Evolutionary conservation across 139 green algal species (phyloP), one percentile per base, ranked within the genome.

Genomic region (Coelastrella sp.): DNA sequence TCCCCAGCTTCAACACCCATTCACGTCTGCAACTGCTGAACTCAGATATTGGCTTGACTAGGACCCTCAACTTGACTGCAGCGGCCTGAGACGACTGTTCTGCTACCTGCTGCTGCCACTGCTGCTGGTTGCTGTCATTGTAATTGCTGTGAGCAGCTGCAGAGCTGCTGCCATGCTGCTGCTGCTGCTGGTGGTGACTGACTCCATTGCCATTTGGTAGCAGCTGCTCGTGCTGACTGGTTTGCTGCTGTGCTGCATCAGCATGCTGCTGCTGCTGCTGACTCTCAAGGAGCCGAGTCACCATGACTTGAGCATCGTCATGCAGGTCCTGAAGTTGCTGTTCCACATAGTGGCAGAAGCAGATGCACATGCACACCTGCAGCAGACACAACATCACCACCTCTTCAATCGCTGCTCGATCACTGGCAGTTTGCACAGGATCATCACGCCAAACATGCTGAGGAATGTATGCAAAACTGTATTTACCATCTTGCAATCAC

Each of bases 311-410:
- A 21, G 43, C 60, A 37, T 74, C 6, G 13, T 84, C 78, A 45
- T 84, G 78, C 40, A 84, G n/a, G 25, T 66, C 60, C 27, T 84
- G 60, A 17, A 84, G 78, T 37, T 84, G 78, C 41, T 67, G 40
- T 41, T 84, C 78, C 60, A 84, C 41, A 27, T 67, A 84, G 27
- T 75, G 60, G 35, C 78, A 74, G 78, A 84, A 84, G 27, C 78
- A 84, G 40, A 84, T 71, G 60, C 78, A 84, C 40, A 76, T 63
- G 60, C 78, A 84, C 4, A 84, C 78, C 78, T 84, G 78, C 59
- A 62, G 17, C 17, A 64, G 17, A n/a, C 7, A 21, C 53, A 34
- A 21, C 53, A 77, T 21, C 68, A 59, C 38, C 38, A 74, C 11
- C 15, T 71, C 11, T 9, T 57, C 45, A 57, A 57, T 9, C 15